Evolutionary conservation across 2,329 filamentous ascomycete species (phyloP).

Genomic region (Cladosporium sp.): DNA sequence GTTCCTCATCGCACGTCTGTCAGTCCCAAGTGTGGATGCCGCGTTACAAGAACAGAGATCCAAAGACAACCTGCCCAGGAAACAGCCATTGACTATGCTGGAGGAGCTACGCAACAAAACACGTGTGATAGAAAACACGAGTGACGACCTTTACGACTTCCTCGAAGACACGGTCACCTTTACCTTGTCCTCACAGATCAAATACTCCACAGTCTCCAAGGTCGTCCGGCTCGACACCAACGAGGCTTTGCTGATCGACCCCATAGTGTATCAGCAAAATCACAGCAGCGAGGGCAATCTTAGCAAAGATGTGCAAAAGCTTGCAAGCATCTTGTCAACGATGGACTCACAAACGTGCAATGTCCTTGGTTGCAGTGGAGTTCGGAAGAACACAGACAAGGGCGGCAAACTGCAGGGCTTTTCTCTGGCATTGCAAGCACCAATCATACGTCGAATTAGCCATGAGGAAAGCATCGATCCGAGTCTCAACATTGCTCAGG

Average conservation of each 20-base stretch:
- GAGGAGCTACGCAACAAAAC: neutral
- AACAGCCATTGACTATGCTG: neutral
- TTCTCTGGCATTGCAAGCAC: neutral
- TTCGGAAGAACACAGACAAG: neutral
- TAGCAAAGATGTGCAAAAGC: neutral
- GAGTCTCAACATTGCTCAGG: no score
- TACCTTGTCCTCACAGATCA: neutral
- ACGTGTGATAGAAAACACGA: neutral
- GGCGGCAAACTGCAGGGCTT: neutral
- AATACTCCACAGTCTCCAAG: neutral
- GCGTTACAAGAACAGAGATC: neutral
- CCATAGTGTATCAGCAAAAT: neutral
- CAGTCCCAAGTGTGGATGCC: neutral
- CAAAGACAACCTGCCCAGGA: neutral
- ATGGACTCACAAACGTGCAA: neutral
- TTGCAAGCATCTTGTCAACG: neutral
- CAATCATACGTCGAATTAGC: neutral
- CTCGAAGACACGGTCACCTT: neutral
- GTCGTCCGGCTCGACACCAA: neutral
- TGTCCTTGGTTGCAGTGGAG: neutral
- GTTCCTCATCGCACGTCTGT: slow-evolving; percentile 30
- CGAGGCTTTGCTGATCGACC: neutral
- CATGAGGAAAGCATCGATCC: no score
- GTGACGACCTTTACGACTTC: neutral
- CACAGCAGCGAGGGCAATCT: neutral